phyloP scores from a whole-genome alignment of 331 rosid genomes.

The Acacia concinna region DNA sequence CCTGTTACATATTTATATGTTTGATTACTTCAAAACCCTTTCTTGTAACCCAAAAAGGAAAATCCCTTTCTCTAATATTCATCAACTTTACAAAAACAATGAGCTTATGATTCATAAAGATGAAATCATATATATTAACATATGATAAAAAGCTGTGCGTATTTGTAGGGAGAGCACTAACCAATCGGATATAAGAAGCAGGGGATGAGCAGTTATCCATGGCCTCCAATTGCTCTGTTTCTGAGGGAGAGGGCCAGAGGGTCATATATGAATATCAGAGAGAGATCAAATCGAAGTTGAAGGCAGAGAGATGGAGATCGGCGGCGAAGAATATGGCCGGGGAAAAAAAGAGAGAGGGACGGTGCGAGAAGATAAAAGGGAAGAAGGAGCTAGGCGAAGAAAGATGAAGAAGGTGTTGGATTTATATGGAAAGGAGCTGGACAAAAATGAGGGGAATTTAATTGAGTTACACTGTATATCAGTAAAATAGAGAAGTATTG shows the following conservation, averaged over 20 bases:
- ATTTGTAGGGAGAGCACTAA: conserved; percentile 29
- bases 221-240: conserved; percentile 18
- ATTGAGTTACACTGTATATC: neutral
- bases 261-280: neutral
- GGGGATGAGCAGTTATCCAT: conserved; percentile 68
- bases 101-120: neutral
- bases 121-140: neutral
- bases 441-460: neutral
- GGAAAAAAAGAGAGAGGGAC: conserved; percentile 21
- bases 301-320: neutral
- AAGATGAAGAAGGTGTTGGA: conserved; percentile 29
- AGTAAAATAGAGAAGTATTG: neutral
- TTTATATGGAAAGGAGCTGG: conserved; percentile 31
- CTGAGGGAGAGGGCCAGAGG: neutral
- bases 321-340: neutral
- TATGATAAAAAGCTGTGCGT: neutral
- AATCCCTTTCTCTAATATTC: neutral
- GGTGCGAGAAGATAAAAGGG: conserved; percentile 25
- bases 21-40: neutral
- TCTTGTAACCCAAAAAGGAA: too few species aligned
- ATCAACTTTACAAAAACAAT: neutral
- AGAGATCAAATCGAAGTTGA: neutral
- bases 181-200: conserved; percentile 86
- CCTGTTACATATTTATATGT: conserved; percentile 43
- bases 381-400: neutral